A percentile compares a stretch with the other conserved stretches of the same genome.
phyloP scores from a whole-genome alignment of 2,329 filamentous ascomycete species.

The Aspergillus sp. region DNA sequence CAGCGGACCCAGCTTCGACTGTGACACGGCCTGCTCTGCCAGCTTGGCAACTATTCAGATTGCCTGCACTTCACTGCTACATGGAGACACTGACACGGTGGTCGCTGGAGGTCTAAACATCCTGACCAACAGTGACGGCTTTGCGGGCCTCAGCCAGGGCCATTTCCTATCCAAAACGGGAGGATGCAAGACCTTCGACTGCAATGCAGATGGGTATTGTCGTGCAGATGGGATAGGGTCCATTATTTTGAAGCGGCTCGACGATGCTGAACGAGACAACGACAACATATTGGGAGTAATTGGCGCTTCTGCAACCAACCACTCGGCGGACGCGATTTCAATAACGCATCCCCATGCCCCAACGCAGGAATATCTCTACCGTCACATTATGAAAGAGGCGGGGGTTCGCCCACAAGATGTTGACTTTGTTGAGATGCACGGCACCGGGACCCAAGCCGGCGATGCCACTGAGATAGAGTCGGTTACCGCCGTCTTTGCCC shows the following conservation, averaged over 20 bases:
- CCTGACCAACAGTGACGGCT: conserved; percentile 76
- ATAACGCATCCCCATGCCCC: conserved; percentile 45
- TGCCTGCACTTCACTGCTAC: conserved; percentile 68
- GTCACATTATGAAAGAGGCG: conserved; percentile 36
- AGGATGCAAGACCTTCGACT: conserved; percentile 50
- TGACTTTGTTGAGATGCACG: conserved; percentile 42
- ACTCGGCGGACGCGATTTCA: conserved; percentile 45
- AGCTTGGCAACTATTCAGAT: conserved; percentile 65
- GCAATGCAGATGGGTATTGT: conserved; percentile 54
- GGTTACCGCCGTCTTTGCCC: conserved; percentile 34
- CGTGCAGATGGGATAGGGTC: conserved; percentile 51
- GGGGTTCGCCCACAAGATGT: conserved; percentile 37
- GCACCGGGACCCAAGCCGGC: conserved; percentile 43
- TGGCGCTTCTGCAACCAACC: conserved; percentile 43
- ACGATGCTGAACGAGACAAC: conserved; percentile 51
- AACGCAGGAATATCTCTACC: conserved; percentile 36
- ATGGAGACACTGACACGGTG: conserved; percentile 74
- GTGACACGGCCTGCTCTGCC: conserved; percentile 71
- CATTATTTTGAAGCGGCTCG: conserved; percentile 52
- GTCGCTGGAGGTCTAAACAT: conserved; percentile 72
- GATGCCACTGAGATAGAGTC: conserved; percentile 40
- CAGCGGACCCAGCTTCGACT: conserved; percentile 66
- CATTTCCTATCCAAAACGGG: conserved; percentile 36
- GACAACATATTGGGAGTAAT: conserved; percentile 46
- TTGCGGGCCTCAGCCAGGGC: conserved; percentile 65